These are phyloP conservation scores for Nitzschia sp. DNA, from an alignment of 108 stramenopile genomes.

Conservation along the genomic window DNA sequence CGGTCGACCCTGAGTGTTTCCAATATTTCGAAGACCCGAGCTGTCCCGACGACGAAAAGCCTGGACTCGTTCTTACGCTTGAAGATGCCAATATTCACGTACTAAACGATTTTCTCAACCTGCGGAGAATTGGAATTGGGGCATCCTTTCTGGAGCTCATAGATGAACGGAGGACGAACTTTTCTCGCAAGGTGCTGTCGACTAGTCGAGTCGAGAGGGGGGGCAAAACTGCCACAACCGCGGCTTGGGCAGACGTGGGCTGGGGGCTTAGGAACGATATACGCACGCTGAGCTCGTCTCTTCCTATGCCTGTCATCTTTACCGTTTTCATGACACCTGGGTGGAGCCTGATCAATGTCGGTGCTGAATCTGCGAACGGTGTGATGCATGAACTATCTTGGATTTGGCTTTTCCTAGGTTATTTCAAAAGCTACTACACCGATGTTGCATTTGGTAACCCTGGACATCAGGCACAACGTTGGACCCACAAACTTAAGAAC, in stretches of 20 bases:
- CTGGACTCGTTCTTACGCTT: slow-evolving; percentile 35
- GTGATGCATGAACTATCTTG: slow-evolving; percentile 55
- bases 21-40: slow-evolving; percentile 33
- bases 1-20: slow-evolving; percentile 34
- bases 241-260: slow-evolving; percentile 52
- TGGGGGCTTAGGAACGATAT: slow-evolving; percentile 71
- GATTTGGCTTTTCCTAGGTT: slow-evolving; percentile 75
- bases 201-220: not conserved
- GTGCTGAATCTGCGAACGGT: slow-evolving; percentile 50
- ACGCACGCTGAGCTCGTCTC: slow-evolving; percentile 30
- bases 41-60: slow-evolving; percentile 24
- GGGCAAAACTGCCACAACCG: not conserved
- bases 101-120: slow-evolving; percentile 37
- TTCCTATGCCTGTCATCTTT: slow-evolving; percentile 63
- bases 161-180: slow-evolving; percentile 38
- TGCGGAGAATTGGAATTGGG: slow-evolving; percentile 31
- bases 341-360: slow-evolving; percentile 75
- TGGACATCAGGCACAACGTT: slow-evolving; percentile 41
- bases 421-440: slow-evolving; percentile 72
- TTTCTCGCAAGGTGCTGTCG: slow-evolving; percentile 20
- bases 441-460: slow-evolving; percentile 70
- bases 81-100: slow-evolving; percentile 44
- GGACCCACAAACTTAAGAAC: slow-evolving; percentile 42
- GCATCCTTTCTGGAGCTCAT: slow-evolving; percentile 43
- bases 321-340: slow-evolving; percentile 81